Percentiles rank a stretch among this genome's conserved stretches.
Conservation (phyloP, 192 early-diverging fungal species). For the Umbelopsis vinacea region DNA sequence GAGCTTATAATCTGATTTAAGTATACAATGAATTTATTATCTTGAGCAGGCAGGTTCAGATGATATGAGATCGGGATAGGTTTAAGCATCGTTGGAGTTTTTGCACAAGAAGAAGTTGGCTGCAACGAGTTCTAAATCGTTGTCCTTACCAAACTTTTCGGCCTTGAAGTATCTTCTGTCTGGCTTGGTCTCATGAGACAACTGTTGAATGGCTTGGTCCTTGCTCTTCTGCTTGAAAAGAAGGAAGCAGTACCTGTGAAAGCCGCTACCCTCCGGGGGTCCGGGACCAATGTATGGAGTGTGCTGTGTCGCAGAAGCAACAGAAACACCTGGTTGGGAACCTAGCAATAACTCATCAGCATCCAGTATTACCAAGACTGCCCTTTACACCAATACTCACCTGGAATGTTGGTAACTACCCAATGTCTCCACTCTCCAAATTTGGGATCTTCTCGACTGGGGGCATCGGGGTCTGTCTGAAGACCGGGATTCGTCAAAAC, state of each 20-base stretch:
- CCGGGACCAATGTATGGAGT: conserved; percentile 55
- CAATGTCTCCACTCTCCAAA: conserved; percentile 60
- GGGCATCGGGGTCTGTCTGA: conserved; percentile 63
- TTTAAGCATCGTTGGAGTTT: background rate
- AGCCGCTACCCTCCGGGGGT: conserved; percentile 54
- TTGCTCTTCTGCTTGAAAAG: conserved; percentile 54
- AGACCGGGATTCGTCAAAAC: conserved; percentile 10
- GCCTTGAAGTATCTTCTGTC: conserved; percentile 39
- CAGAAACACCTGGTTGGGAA: background rate
- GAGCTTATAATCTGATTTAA: background rate
- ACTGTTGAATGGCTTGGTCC: conserved; percentile 26
- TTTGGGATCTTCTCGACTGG: conserved; percentile 44
- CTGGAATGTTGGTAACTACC: conserved; percentile 57
- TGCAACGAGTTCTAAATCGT: conserved; percentile 48
- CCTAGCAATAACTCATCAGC: background rate
- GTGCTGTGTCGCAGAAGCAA: conserved; percentile 22
- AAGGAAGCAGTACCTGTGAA: conserved; percentile 64
- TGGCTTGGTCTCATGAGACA: conserved; percentile 21
- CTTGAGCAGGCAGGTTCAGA: background rate
- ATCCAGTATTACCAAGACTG: background rate
- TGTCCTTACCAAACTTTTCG: conserved; percentile 42
- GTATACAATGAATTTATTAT: conserved; percentile 1
- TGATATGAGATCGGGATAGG: background rate
- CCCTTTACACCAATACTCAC: conserved; percentile 19
- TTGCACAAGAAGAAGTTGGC: conserved; percentile 53